Conservation (phyloP, 1,284 basidiomycete genomes). For the Pseudozyma sp. region DNA sequence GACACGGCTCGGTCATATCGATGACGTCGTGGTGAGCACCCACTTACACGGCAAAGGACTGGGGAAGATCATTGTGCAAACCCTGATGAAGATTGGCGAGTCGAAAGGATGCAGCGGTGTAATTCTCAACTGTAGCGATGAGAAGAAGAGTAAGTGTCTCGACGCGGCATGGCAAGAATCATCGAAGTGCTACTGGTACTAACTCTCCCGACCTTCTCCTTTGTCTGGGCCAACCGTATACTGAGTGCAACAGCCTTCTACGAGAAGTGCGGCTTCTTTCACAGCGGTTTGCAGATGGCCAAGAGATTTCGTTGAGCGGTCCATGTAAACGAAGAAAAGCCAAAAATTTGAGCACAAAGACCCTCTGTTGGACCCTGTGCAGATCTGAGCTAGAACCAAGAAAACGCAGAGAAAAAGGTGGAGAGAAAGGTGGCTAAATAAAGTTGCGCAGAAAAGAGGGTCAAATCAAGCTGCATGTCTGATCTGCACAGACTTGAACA, state of each 20-base stretch:
- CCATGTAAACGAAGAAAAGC: slow-evolving; percentile 1
- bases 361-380: background rate
- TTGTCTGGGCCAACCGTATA: too few species aligned
- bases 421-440: slow-evolving; percentile 9
- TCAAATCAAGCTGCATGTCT: background rate
- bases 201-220: background rate
- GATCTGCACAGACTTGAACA: background rate
- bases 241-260: slow-evolving; percentile 96
- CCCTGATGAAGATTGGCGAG: slow-evolving; percentile 81
- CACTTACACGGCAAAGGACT: slow-evolving; percentile 88
- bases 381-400: background rate
- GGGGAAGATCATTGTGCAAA: slow-evolving; percentile 86
- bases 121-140: slow-evolving; percentile 91
- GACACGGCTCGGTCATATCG: slow-evolving; percentile 90
- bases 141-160: slow-evolving; percentile 83
- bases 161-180: background rate
- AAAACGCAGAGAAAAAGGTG: slow-evolving; percentile 1
- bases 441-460: slow-evolving; percentile 7
- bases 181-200: background rate
- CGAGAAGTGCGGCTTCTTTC: slow-evolving; percentile 83
- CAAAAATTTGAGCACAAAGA: background rate
- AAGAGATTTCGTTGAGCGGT: slow-evolving; percentile 29
- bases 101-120: slow-evolving; percentile 88
- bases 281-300: slow-evolving; percentile 63
- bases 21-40: slow-evolving; percentile 94